These are phyloP conservation scores for Ophiocordyceps robertsii DNA, from an alignment of 2,329 filamentous ascomycete genomes.

Conservation along the genomic window DNA sequence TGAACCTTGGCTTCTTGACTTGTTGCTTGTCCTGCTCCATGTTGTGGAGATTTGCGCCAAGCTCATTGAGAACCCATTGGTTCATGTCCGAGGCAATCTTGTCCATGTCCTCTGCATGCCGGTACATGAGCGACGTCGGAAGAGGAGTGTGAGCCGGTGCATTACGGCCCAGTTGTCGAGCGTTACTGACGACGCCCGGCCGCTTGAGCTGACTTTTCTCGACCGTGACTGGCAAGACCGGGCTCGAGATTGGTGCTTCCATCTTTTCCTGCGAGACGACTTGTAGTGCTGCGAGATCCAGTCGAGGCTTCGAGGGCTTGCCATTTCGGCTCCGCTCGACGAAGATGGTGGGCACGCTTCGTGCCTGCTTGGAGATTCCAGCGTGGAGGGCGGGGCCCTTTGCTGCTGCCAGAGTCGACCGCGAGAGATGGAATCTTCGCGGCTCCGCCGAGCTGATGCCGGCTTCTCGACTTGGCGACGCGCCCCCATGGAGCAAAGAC, in stretches of 20 bases:
- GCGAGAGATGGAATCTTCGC: constrained; percentile 43
- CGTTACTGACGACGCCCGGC: constrained; percentile 15
- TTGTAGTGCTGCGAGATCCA: constrained; percentile 4
- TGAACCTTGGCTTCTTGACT: constrained; percentile 28
- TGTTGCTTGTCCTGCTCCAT: constrained; percentile 29
- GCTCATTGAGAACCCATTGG: constrained; percentile 43
- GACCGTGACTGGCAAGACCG: constrained; percentile 2
- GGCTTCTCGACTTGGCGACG: constrained; percentile 1
- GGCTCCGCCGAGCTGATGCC: constrained; percentile 17
- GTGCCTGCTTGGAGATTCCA: constrained; percentile 25
- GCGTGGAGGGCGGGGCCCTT: constrained; percentile 8
- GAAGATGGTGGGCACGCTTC: constrained; percentile 35
- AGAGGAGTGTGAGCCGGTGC: constrained; percentile 13
- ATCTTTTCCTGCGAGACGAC: background rate
- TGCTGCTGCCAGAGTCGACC: constrained; percentile 25
- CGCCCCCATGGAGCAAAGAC: no score
- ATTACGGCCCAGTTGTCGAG: constrained; percentile 10
- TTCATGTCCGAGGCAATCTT: constrained; percentile 42
- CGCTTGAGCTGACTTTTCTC: constrained; percentile 18
- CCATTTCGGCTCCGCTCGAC: constrained; percentile 36
- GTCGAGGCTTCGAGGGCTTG: constrained; percentile 3
- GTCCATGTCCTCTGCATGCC: constrained; percentile 30
- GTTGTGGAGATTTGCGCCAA: constrained; percentile 36
- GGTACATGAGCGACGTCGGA: constrained; percentile 18
- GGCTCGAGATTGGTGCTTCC: background rate